phyloP scores from a whole-genome alignment of 1,139 yeast species.

The Kodamaea sp. region DNA sequence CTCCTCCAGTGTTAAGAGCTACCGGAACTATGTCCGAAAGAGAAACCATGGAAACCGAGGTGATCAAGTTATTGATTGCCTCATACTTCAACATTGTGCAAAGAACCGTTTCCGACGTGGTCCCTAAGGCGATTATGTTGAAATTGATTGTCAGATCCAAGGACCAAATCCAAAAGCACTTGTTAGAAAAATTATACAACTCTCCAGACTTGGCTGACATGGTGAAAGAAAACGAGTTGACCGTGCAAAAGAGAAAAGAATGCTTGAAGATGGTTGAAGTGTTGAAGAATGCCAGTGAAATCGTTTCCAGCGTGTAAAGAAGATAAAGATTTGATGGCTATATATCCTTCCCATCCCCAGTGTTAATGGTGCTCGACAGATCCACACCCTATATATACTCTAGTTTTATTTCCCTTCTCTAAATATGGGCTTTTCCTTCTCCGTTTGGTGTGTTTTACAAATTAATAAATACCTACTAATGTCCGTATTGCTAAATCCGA shows the following conservation, averaged over 20 bases:
- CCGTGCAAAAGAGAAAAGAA: conserved; percentile 93
- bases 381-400: too few species aligned
- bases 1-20: conserved; percentile 93
- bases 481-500: too few species aligned
- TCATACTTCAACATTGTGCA: conserved; percentile 92
- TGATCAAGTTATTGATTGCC: conserved; percentile 84
- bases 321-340: too few species aligned
- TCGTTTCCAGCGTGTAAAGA: conserved; percentile 76
- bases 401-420: too few species aligned
- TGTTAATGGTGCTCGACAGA: too few species aligned
- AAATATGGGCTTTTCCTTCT: too few species aligned
- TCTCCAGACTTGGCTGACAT: conserved; percentile 72
- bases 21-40: conserved; percentile 94
- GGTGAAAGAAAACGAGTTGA: conserved; percentile 88
- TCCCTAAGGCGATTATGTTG: conserved; percentile 94
- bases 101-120: conserved; percentile 88
- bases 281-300: conserved; percentile 83
- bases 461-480: too few species aligned
- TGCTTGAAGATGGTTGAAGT: conserved; percentile 94
- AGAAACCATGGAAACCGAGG: conserved; percentile 96
- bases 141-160: conserved; percentile 84
- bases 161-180: conserved; percentile 85
- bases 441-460: too few species aligned
- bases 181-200: conserved; percentile 83
- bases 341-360: too few species aligned